phyloP scores from a whole-genome alignment of 192 early-diverging fungal species.

The Coemansia sp. region DNA sequence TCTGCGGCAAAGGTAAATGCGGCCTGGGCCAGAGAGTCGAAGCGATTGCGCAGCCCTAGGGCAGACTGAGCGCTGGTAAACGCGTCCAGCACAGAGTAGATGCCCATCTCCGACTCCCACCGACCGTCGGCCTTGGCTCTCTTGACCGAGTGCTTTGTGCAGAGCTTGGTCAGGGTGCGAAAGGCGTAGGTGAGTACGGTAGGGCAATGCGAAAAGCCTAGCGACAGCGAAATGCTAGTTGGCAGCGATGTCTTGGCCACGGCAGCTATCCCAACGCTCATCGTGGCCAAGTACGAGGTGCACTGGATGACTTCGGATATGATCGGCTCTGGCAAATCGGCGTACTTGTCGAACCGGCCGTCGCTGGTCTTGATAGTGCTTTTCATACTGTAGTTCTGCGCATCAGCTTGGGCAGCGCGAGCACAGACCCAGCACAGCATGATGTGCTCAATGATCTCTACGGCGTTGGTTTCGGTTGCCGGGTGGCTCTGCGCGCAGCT shows the following conservation, averaged over 20 bases:
- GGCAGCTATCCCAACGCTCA: slow-evolving; percentile 22
- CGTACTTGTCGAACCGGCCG: slow-evolving; percentile 26
- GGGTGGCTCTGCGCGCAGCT: slow-evolving; percentile 23
- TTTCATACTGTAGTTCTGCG: slow-evolving; percentile 20
- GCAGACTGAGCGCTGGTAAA: slow-evolving; percentile 30
- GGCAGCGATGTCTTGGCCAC: slow-evolving; percentile 40
- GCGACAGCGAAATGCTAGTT: slow-evolving; percentile 19
- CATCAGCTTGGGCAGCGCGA: slow-evolving; percentile 27
- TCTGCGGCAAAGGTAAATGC: slow-evolving; percentile 18
- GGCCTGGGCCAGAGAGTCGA: slow-evolving; percentile 39
- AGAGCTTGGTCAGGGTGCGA: slow-evolving; percentile 32
- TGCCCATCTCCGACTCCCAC: slow-evolving; percentile 30
- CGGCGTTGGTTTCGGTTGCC: slow-evolving; percentile 34
- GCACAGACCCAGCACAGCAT: slow-evolving; percentile 47
- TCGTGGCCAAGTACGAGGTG: slow-evolving; percentile 27
- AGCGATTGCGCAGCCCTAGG: slow-evolving; percentile 31
- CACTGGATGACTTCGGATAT: slow-evolving; percentile 29
- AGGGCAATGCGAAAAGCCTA: slow-evolving; percentile 14
- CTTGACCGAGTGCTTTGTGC: slow-evolving; percentile 39
- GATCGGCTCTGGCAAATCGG: slow-evolving; percentile 5
- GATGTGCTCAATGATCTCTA: slow-evolving; percentile 28
- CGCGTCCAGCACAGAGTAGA: slow-evolving; percentile 27
- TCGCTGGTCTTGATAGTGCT: slow-evolving; percentile 10
- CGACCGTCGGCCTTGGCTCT: slow-evolving; percentile 16
- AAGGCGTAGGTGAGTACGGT: slow-evolving; percentile 9